A percentile compares a stretch with the other conserved stretches of the same genome.
phyloP scores from a whole-genome alignment of 2,329 filamentous ascomycete genomes.

The Fusarium xyrophilum region DNA sequence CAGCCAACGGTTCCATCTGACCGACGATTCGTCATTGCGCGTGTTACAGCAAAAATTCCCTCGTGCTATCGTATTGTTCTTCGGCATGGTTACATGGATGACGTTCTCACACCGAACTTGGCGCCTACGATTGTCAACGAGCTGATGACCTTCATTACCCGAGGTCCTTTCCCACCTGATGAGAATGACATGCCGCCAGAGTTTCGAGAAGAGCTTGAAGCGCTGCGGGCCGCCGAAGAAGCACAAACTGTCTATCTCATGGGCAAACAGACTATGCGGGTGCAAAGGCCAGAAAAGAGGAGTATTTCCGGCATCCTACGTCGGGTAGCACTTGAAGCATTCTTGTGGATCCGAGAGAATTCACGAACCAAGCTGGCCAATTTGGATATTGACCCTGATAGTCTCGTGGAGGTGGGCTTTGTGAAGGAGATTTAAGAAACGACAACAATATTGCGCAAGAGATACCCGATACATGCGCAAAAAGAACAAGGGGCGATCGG shows the following conservation, averaged over 20 bases:
- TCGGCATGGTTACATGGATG: conserved; percentile 76
- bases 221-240: conserved; percentile 53
- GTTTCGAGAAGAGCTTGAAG: conserved; percentile 50
- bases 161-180: conserved; percentile 41
- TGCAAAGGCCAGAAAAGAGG: conserved; percentile 51
- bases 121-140: conserved; percentile 63
- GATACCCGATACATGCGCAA: conserved; percentile 14
- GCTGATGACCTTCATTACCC: conserved; percentile 61
- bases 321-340: conserved; percentile 58
- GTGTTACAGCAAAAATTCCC: conserved; percentile 54
- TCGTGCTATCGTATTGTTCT: conserved; percentile 73
- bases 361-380: conserved; percentile 71
- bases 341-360: conserved; percentile 71
- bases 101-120: conserved; percentile 70
- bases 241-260: conserved; percentile 62
- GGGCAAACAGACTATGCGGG: conserved; percentile 67
- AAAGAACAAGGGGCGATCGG: conserved; percentile 2
- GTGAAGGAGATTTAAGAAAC: conserved; percentile 66
- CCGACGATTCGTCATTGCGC: conserved; percentile 57
- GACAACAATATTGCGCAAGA: conserved; percentile 5
- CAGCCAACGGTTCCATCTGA: conserved; percentile 60
- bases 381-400: conserved; percentile 57
- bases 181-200: conserved; percentile 36
- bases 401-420: conserved; percentile 72
- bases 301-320: conserved; percentile 48